phyloP scores from a whole-genome alignment of 371 early-diverging fungal genomes.

The Rhizopus delemar region DNA sequence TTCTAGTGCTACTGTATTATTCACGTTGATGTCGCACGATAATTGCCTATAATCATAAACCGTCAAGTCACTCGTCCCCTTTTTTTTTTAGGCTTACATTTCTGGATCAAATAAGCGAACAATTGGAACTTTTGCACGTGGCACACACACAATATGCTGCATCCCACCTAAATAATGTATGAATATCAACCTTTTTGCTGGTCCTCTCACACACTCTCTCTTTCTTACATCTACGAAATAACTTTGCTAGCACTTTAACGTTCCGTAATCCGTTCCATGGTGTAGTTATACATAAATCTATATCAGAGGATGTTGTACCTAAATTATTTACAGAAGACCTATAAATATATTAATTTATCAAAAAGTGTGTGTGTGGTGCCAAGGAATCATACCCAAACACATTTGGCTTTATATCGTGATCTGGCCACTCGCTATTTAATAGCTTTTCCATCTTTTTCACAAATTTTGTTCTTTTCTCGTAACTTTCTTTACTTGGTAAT shows the following conservation, averaged over 20 bases:
- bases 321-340: conserved; percentile 60
- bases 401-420: conserved; percentile 57
- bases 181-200: not conserved
- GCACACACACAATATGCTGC: conserved; percentile 58
- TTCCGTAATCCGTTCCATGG: conserved; percentile 55
- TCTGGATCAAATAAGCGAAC: conserved; percentile 65
- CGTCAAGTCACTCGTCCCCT: not conserved
- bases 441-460: conserved; percentile 58
- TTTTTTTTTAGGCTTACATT: conserved; percentile 48
- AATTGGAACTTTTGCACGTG: conserved; percentile 70
- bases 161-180: conserved; percentile 48
- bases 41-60: conserved; percentile 36
- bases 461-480: conserved; percentile 52
- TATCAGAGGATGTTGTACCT: conserved; percentile 59
- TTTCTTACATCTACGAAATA: conserved; percentile 42
- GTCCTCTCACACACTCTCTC: no score
- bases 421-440: conserved; percentile 61
- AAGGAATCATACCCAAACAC: conserved; percentile 57
- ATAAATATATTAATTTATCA: not conserved
- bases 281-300: conserved; percentile 66
- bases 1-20: conserved; percentile 74
- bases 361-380: no score
- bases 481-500: conserved; percentile 61
- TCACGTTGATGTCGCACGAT: conserved; percentile 85
- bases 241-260: conserved; percentile 48